Evolutionary conservation across 139 green algal species (phyloP).

Genomic region (Coelastrella sp.): DNA sequence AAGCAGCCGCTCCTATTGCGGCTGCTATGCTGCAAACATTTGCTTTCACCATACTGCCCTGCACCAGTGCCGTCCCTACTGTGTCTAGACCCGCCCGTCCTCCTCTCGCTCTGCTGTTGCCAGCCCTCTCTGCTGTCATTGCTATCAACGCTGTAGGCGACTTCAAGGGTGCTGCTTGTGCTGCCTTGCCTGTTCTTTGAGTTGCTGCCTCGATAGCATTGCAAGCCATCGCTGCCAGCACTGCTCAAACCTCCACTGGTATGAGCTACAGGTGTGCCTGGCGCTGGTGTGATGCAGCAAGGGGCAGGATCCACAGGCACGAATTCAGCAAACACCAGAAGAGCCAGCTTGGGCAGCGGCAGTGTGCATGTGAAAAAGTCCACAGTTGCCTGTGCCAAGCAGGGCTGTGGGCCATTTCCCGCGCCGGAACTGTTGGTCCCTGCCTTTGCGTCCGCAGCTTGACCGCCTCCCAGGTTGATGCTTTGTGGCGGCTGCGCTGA

Average conservation of each 20-base stretch:
- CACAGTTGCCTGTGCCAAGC: constrained; percentile 40
- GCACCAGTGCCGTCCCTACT: background rate
- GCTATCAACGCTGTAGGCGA: background rate
- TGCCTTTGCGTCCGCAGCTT: background rate
- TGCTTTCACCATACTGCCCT: background rate
- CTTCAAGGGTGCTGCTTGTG: background rate
- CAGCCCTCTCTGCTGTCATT: background rate
- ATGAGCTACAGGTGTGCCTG: background rate
- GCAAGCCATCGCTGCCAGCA: background rate
- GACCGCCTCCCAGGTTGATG: background rate
- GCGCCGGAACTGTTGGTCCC: background rate
- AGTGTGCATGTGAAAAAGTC: constrained; percentile 59
- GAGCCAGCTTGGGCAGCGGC: constrained; percentile 60
- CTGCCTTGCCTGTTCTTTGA: constrained; percentile 20
- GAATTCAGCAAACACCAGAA: constrained; percentile 71
- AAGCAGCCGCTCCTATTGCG: background rate
- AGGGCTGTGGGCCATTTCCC: background rate
- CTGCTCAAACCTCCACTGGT: background rate
- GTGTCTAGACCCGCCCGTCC: background rate
- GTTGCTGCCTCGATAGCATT: background rate
- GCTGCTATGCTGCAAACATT: background rate
- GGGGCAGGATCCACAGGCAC: constrained; percentile 40
- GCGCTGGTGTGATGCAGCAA: background rate
- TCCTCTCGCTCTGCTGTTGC: background rate
- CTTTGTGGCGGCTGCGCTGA: background rate